Base-by-base conservation (phyloP, 768 basidiomycete genomes). In the Mycena galopus region DNA sequence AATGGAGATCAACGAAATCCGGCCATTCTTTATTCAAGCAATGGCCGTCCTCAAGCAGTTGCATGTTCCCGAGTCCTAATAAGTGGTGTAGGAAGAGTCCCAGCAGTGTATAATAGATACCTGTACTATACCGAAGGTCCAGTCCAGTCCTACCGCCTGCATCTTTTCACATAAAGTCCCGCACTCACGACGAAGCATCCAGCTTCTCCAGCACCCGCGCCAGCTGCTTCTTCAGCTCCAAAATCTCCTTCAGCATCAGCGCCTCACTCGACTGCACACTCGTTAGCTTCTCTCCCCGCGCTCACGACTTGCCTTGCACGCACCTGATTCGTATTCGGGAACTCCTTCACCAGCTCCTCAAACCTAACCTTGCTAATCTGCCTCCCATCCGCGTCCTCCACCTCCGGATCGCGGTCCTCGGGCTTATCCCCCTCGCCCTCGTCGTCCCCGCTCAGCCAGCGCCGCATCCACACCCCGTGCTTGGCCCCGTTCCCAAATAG, bases 1-100 rank as follows among this genome's bases (percentile, higher is more conserved):
- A 1, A 93, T 97, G 92, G 96, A 98, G 81, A 94, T 98, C 82
- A 96, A 96, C 83, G 96, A 97, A 79, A 93, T 97, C 75, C 88
- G 95, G 42, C 95, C 96, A 3, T 94, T 95, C 84, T 96, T 97
- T 77, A 85, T 93, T 37, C 91, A 91, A 73, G 89, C 95, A 0
- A 96, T 96, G 94, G 86, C 88, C 68, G 81, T 94, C 53, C 82
- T 95, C 53, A 90, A 87, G 0, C 90, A 92, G 71, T 85, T 95
- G 32, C 74, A 51, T 11, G 59, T 16, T 55, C 71, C 30, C 44
- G 51, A 12, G 57, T 37, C 11, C 65, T 27, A 65, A 21, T 12
- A 30, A 2, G 53, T 19, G 21, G 58, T 35, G 30, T 21, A 66
- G 33, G 44, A 47, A 47, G 44, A 47, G 44, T 47, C 7, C 44